Base-by-base conservation (phyloP, 768 basidiomycete genomes). In the Mycena filopes region DNA sequence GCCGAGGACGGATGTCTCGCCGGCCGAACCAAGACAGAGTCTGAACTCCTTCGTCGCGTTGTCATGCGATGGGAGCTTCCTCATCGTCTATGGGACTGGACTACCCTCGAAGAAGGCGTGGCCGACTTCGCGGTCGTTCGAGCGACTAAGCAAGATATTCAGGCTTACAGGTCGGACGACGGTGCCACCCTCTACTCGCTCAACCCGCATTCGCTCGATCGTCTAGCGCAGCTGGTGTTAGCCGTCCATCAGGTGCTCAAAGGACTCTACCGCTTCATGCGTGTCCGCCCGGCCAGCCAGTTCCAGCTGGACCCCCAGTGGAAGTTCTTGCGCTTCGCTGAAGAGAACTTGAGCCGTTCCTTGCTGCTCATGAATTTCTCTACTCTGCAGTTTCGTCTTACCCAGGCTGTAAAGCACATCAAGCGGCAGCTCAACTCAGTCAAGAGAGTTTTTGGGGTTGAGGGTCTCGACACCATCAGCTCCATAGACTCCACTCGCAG, bases 321-420 rank as follows among this genome's bases (percentile, higher is more conserved):
- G 60, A 8, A 62, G 12, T 9, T 48, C 2, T 53, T 62, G 7
- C 53, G 45, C 13, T 36, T 62, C 2, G 47, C 55, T 31, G 60
- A 62, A 25, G 26, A 31, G 15, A 61, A 61, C 15, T 1, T 26
- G 12, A 61, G 60, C 31, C 49, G 42, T 4, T 21, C 23, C 2
- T 1, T 16, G 0, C 54, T 62, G n/a, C 21, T 60, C 41, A 33
- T 60, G 42, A 3, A 48, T 0, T 51, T 23, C 42, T 21, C 49
- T 21, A 51, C 13, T 5, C 20, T 60, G 15, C 59, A 54, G 12
- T 23, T 26, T 11, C 60, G 60, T 1, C 3, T 62, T 5, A 2
- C 1, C 0, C 36, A 40, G 3, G 36, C 61, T 0, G 10, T 18
- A 2, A 31, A 49, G 15, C 54, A 56, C 25, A 29, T 55, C 20